Evolutionary conservation across 345 rosid species (phyloP).

Genomic region (Salix purpurea): DNA sequence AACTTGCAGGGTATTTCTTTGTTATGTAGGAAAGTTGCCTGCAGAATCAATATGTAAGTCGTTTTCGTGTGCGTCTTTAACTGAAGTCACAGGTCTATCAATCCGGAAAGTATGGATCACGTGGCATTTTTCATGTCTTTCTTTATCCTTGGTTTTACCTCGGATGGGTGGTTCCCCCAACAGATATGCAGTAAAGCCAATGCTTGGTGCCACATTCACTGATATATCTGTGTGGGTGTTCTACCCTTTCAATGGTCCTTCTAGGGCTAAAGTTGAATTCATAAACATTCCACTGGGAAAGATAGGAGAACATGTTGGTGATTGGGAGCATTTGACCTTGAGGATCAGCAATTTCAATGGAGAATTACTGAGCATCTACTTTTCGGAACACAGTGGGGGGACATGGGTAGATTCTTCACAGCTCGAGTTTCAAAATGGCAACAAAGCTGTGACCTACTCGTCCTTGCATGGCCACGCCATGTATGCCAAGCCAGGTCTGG

Average conservation of each 20-base stretch:
- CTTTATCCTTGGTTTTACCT: too few species aligned
- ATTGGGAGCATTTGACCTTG: constrained; percentile 85
- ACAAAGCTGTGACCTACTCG: constrained; percentile 53
- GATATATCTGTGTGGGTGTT: constrained; percentile 73
- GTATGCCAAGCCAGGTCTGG: constrained; percentile 68
- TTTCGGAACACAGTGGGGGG: constrained; percentile 71
- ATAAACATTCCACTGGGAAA: constrained; percentile 48
- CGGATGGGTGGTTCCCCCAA: fast-evolving
- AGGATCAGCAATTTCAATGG: constrained; percentile 77
- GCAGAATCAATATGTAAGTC: too few species aligned
- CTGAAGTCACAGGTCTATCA: too few species aligned
- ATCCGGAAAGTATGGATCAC: too few species aligned
- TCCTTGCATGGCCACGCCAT: constrained; percentile 77
- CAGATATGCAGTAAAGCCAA: constrained; percentile 31
- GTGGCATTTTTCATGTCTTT: too few species aligned
- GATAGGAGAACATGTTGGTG: constrained; percentile 81
- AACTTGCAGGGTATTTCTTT: too few species aligned
- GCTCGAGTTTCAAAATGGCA: constrained; percentile 53
- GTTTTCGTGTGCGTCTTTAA: too few species aligned
- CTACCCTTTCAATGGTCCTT: constrained; percentile 83
- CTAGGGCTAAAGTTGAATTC: constrained; percentile 57
- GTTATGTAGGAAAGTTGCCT: too few species aligned
- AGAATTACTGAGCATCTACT: constrained; percentile 46
- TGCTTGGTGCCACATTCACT: constrained; percentile 73
- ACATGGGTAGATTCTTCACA: constrained; percentile 61